phyloP scores from a whole-genome alignment of 805 yeast genomes.

The Henningerozyma blattae region DNA sequence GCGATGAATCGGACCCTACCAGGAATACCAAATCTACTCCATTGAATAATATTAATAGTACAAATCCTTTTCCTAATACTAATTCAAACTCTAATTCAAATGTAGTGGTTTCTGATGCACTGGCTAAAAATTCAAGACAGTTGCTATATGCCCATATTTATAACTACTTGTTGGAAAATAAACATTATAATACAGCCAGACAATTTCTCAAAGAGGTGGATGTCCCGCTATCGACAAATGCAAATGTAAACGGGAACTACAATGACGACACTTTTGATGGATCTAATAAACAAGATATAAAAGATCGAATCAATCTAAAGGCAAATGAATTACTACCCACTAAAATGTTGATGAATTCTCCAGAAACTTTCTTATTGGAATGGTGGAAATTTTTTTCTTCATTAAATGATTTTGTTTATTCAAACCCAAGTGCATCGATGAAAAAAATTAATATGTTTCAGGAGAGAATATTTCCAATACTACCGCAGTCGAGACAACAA shows the following conservation, averaged over 20 bases:
- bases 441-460: slow-evolving; percentile 1
- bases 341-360: slow-evolving; percentile 31
- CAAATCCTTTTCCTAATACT: no score
- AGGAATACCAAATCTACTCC: no score
- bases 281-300: not conserved
- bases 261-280: not conserved
- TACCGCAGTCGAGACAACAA: slow-evolving; percentile 1
- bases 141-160: slow-evolving; percentile 41
- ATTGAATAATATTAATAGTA: no score
- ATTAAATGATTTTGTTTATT: slow-evolving; percentile 33
- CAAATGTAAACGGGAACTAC: not conserved
- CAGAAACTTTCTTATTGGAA: slow-evolving; percentile 38
- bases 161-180: slow-evolving; percentile 36
- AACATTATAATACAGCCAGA: slow-evolving; percentile 38
- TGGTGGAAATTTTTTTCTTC: slow-evolving; percentile 46
- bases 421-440: slow-evolving; percentile 19
- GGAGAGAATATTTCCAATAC: slow-evolving; percentile 1
- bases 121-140: slow-evolving; percentile 38
- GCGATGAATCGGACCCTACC: no score
- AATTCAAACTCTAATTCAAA: slow-evolving; percentile 7
- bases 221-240: slow-evolving; percentile 24
- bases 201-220: slow-evolving; percentile 34
- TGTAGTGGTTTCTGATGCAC: slow-evolving; percentile 29
- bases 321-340: slow-evolving; percentile 8
- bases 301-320: slow-evolving; percentile 2